Base-by-base conservation (phyloP, 2,329 filamentous ascomycete genomes). In the Fonsecaea erecta region DNA sequence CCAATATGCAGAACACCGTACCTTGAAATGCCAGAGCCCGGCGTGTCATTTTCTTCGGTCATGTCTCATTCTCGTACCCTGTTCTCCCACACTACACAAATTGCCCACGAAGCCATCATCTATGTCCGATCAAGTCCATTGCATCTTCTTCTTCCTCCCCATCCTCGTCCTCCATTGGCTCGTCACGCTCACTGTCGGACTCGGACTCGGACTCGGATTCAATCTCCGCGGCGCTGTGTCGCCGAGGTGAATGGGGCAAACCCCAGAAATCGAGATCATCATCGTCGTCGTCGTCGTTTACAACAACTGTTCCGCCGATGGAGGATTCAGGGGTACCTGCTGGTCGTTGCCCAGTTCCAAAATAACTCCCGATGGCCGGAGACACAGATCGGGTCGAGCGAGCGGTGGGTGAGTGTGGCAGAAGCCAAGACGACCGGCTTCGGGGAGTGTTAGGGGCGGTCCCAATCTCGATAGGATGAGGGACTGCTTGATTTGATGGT, bases 221-320 rank as follows among this genome's bases (percentile, higher is more conserved):
- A 52, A 77, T 76, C 18, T 77, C 75, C 26, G 64, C 69, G 5
- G 69, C 73, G 14, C 68, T 71, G 32, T 70, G 65, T 14, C 68
- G 67, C 53, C 68, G 60, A 12, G 76, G 63, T 34, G 82, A 78
- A 73, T 80, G 81, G 12, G 80, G 77, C 16, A 70, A 68, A 52
- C 82, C 82, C 84, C 86, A 88, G 56, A 89, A 82, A 32, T 83
- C 82, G 32, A 88, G 72, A 63, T 88, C 83, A 62, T 86, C 86
- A 8, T 82, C 81, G n/a, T 84, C 82, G 0, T 83, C 83, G 7
- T 82, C 81, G 18, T 84, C 82, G 0, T 83, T 83, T 24, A 66
- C 28, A 12, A 62, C 60, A 1, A 60, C 62, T 1, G 65, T 52
- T 16, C 46, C 56, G 32, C 64, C 54, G 55, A 52, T 21, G 11